A percentile compares a stretch with the other conserved stretches of the same genome.
phyloP scores from a whole-genome alignment of 106 monocot species.

The Xerophyta viscosa region DNA sequence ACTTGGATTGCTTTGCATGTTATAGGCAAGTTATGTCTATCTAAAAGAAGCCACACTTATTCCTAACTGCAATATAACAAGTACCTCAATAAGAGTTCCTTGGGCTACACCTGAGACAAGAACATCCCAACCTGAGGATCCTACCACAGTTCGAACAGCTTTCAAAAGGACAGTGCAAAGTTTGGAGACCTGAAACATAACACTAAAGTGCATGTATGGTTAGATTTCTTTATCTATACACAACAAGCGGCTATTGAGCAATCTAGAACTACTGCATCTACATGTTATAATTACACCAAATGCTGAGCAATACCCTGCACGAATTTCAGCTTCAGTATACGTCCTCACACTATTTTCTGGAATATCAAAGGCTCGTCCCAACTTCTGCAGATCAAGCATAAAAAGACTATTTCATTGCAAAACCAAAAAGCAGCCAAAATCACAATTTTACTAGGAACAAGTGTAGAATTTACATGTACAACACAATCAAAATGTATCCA shows the following conservation, averaged over 20 bases:
- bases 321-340: constrained; percentile 97
- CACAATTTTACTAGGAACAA: no score
- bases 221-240: not conserved
- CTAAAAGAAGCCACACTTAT: no score
- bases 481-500: no score
- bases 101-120: constrained; percentile 76
- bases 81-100: constrained; percentile 74
- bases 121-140: constrained; percentile 86
- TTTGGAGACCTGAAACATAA: constrained; percentile 95
- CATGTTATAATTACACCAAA: not conserved
- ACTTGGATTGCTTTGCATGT: no score
- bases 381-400: constrained; percentile 26
- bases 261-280: not conserved
- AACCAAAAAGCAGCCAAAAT: no score
- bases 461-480: no score
- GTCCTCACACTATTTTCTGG: constrained; percentile 82
- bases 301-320: constrained; percentile 55
- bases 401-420: not conserved
- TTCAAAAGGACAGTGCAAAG: constrained; percentile 68
- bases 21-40: no score
- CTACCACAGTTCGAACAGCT: constrained; percentile 43
- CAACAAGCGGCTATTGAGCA: not conserved
- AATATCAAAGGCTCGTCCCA: constrained; percentile 80
- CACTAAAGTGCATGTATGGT: constrained; percentile 27
- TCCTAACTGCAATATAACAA: no score